phyloP scores from a whole-genome alignment of 2,329 filamentous ascomycete species.

The Pyricularia sp. region DNA sequence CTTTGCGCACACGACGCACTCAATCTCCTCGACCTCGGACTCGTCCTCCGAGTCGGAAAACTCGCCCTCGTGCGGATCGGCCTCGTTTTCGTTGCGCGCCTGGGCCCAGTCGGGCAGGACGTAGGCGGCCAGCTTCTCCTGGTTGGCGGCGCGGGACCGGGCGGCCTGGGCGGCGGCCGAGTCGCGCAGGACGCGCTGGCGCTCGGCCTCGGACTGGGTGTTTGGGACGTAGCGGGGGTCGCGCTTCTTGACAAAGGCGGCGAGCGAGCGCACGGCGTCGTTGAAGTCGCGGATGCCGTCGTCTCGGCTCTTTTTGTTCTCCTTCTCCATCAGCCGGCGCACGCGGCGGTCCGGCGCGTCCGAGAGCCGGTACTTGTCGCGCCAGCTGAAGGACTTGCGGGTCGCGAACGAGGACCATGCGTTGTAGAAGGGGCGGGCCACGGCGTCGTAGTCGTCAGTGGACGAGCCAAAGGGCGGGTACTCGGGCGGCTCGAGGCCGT shows the following conservation, averaged over 20 bases:
- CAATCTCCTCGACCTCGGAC: slow-evolving; percentile 46
- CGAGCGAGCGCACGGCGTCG: slow-evolving; percentile 74
- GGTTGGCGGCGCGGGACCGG: slow-evolving; percentile 66
- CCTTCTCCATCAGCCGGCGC: slow-evolving; percentile 83
- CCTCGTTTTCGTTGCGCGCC: slow-evolving; percentile 38
- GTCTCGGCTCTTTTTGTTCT: slow-evolving; percentile 75
- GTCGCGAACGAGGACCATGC: slow-evolving; percentile 74
- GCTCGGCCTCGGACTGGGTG: slow-evolving; percentile 63
- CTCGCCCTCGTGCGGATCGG: slow-evolving; percentile 29
- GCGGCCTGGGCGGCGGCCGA: slow-evolving; percentile 76
- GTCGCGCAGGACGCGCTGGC: slow-evolving; percentile 64
- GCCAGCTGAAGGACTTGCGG: slow-evolving; percentile 78
- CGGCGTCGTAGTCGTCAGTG: slow-evolving; percentile 60
- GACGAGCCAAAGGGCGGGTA: slow-evolving; percentile 77
- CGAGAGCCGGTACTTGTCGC: slow-evolving; percentile 67
- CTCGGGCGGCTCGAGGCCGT: slow-evolving; percentile 40
- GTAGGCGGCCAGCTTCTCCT: slow-evolving; percentile 54
- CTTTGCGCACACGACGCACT: slow-evolving; percentile 68
- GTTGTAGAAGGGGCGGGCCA: slow-evolving; percentile 70
- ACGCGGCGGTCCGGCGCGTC: slow-evolving; percentile 79
- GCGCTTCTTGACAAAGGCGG: slow-evolving; percentile 79
- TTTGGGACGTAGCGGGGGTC: slow-evolving; percentile 76
- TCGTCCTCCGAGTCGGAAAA: slow-evolving; percentile 47
- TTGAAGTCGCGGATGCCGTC: slow-evolving; percentile 82
- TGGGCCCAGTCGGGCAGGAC: slow-evolving; percentile 65